A percentile compares a stretch with the other conserved stretches of the same genome.
phyloP scores from a whole-genome alignment of 108 stramenopile species.

The Skeletonema menzelii region DNA sequence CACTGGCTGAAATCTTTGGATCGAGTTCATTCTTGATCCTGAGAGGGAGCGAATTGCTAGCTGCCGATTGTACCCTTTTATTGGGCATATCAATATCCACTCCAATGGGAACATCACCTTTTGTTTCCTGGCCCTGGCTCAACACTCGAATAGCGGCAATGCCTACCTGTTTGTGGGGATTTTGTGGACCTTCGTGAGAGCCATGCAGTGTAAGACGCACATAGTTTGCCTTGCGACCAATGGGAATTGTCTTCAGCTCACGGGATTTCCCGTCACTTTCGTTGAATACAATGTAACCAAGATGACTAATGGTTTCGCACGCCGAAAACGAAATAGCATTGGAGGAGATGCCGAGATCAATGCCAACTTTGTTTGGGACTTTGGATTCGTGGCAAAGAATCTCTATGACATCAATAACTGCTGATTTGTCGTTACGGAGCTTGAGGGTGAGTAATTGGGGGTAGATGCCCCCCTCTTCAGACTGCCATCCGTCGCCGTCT shows the following conservation, averaged over 20 bases:
- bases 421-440: background rate
- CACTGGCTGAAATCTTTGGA: conserved; percentile 29
- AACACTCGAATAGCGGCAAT: conserved; percentile 41
- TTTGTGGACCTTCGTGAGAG: conserved; percentile 28
- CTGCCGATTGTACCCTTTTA: background rate
- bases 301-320: conserved; percentile 27
- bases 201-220: conserved; percentile 40
- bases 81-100: background rate
- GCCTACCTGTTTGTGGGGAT: conserved; percentile 52
- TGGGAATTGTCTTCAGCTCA: conserved; percentile 46
- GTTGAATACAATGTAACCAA: conserved; percentile 53
- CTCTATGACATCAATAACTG: conserved; percentile 25
- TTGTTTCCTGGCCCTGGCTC: background rate
- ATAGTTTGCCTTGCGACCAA: conserved; percentile 24
- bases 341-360: conserved; percentile 23
- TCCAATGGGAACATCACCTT: background rate
- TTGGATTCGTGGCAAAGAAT: conserved; percentile 36
- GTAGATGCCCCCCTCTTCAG: conserved; percentile 2
- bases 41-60: conserved; percentile 20
- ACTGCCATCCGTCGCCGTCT: conserved; percentile 35
- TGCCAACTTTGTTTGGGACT: conserved; percentile 41
- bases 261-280: conserved; percentile 43
- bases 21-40: conserved; percentile 36
- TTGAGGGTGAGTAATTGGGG: conserved; percentile 14
- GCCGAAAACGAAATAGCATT: conserved; percentile 27